These are phyloP conservation scores for Gossypium turneri DNA, from an alignment of 345 rosid species.

Conservation along the genomic window DNA sequence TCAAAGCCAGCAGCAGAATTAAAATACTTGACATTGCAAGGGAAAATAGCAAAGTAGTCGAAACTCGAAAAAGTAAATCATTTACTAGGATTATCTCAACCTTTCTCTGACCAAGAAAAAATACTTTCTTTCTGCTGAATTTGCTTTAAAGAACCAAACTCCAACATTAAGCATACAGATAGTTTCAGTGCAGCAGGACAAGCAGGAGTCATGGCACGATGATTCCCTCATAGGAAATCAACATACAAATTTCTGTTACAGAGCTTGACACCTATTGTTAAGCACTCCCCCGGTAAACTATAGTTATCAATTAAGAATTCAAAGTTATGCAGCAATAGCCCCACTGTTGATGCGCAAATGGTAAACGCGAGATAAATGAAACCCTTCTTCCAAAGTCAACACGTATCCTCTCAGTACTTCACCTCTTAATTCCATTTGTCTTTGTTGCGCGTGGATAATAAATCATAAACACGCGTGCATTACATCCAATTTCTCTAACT, in stretches of 20 bases:
- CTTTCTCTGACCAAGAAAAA: not conserved
- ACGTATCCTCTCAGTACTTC: not conserved
- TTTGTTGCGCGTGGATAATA: not conserved
- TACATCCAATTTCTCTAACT: not conserved
- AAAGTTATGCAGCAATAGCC: not conserved
- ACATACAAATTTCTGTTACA: not conserved
- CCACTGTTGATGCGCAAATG: not conserved
- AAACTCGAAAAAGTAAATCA: not conserved
- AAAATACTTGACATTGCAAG: not conserved
- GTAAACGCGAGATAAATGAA: not conserved
- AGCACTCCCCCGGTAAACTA: not conserved
- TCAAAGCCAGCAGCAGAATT: not conserved
- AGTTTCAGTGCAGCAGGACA: not conserved
- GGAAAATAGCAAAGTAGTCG: not conserved
- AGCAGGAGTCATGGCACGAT: not conserved
- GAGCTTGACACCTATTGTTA: not conserved
- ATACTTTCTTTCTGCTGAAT: not conserved
- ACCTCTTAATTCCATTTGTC: not conserved
- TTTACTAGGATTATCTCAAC: not conserved
- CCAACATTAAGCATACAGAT: not conserved
- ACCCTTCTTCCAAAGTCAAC: not conserved
- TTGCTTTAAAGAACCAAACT: not conserved
- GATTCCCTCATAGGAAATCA: not conserved
- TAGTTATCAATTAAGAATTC: not conserved
- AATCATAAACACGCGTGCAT: not conserved